Evolutionary conservation across 495 filamentous ascomycete species (phyloP).

Genomic region (Astrothelium macrocarpum): DNA sequence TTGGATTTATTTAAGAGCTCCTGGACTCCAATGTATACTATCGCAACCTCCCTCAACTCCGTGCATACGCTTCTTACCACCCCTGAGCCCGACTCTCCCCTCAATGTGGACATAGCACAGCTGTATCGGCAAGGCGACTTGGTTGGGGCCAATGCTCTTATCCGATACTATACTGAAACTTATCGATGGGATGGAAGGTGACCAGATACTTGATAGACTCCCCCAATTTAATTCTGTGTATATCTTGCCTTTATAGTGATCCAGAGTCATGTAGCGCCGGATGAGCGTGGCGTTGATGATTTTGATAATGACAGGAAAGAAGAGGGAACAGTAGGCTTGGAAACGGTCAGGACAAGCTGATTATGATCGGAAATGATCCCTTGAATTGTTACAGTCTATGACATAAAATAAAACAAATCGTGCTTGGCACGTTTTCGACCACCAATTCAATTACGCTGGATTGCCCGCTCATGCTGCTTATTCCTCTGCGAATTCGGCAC

Average conservation of each 20-base stretch:
- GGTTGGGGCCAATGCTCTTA: conserved; percentile 67
- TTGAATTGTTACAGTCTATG: neutral
- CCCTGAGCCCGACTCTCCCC: conserved; percentile 70
- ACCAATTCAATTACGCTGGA: neutral
- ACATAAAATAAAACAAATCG: neutral
- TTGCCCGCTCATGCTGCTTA: conserved; percentile 20
- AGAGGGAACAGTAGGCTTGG: neutral
- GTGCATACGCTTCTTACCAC: conserved; percentile 68
- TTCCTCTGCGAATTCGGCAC: conserved; percentile 42
- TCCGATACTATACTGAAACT: conserved; percentile 60
- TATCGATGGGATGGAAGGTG: conserved; percentile 3
- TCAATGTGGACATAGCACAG: conserved; percentile 82
- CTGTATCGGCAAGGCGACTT: conserved; percentile 66
- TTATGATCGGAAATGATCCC: neutral
- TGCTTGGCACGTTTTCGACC: neutral
- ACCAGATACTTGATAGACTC: neutral
- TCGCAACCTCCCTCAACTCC: conserved; percentile 64
- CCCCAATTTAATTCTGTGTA: neutral
- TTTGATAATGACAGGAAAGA: neutral
- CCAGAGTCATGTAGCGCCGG: neutral
- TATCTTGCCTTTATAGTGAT: neutral
- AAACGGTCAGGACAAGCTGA: neutral
- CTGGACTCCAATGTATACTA: conserved; percentile 79
- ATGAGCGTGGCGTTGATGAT: neutral
- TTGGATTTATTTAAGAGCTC: conserved; percentile 72